phyloP scores from a whole-genome alignment of 768 basidiomycete species.

The Boletus rubroflammeus region DNA sequence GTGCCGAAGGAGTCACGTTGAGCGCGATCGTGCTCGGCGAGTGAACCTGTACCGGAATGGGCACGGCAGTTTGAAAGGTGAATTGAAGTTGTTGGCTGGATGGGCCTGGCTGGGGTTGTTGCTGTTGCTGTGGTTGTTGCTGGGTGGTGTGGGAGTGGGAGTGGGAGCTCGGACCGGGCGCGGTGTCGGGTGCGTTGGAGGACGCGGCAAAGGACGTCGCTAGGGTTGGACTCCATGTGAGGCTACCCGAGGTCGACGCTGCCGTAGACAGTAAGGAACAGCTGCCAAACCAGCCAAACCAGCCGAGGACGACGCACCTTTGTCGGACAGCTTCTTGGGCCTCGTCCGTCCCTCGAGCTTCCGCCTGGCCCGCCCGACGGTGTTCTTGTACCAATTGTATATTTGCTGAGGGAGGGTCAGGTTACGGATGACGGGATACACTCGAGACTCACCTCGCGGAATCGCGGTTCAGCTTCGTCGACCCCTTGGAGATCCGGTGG shows the following conservation, averaged over 20 bases:
- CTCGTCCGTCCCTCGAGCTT: slow-evolving; percentile 55
- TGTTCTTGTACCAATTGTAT: slow-evolving; percentile 75
- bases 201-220: slow-evolving; percentile 36
- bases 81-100: slow-evolving; percentile 41
- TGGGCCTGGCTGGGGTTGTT: slow-evolving; percentile 31
- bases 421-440: too few relatives aligned
- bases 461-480: slow-evolving; percentile 57
- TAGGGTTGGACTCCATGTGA: slow-evolving; percentile 40
- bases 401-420: slow-evolving; percentile 45
- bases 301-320: slow-evolving; percentile 32
- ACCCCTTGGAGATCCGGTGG: slow-evolving; percentile 51
- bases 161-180: slow-evolving; percentile 33
- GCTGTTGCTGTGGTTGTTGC: slow-evolving; percentile 13
- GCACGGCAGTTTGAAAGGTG: slow-evolving; percentile 41
- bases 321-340: slow-evolving; percentile 49
- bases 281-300: neutral
- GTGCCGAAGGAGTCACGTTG: slow-evolving; percentile 26
- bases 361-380: slow-evolving; percentile 55
- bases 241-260: slow-evolving; percentile 21
- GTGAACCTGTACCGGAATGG: slow-evolving; percentile 35
- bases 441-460: slow-evolving; percentile 50
- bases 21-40: slow-evolving; percentile 21
- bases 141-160: slow-evolving; percentile 9
- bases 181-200: slow-evolving; percentile 11
- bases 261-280: neutral